Conservation (phyloP, 2,329 filamentous ascomycete genomes). For the Cryphonectria nitschkei region DNA sequence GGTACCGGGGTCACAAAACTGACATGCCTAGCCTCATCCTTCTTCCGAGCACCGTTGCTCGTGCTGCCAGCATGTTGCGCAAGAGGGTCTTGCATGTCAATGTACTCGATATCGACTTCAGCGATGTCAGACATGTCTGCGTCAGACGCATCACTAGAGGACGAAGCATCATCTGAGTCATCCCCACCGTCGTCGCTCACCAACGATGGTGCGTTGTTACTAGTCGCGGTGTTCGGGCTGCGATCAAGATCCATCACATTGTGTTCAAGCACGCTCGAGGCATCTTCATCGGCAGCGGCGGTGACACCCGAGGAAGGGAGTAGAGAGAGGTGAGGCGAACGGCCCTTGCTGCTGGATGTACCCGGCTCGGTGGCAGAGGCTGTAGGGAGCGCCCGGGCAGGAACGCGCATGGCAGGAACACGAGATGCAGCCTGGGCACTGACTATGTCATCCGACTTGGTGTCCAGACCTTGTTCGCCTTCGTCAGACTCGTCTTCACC, state of each 20-base stretch:
- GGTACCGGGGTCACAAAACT: constrained; percentile 57
- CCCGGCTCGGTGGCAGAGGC: constrained; percentile 50
- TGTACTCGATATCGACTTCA: constrained; percentile 64
- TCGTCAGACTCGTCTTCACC: constrained; percentile 60
- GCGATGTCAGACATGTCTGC: constrained; percentile 58
- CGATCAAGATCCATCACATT: constrained; percentile 59
- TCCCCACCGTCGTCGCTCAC: constrained; percentile 83
- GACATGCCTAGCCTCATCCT: constrained; percentile 59
- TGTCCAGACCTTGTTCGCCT: constrained; percentile 41
- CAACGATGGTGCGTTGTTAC: constrained; percentile 77
- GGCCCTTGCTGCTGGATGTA: constrained; percentile 62
- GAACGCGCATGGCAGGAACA: constrained; percentile 57
- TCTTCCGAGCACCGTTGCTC: constrained; percentile 49
- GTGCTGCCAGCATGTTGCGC: constrained; percentile 47
- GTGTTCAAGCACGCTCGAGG: constrained; percentile 48
- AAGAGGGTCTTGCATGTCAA: constrained; percentile 43
- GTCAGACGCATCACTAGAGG: constrained; percentile 59
- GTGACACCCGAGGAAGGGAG: constrained; percentile 30
- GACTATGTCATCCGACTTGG: constrained; percentile 31
- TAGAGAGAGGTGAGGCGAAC: constrained; percentile 45
- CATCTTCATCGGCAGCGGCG: constrained; percentile 31
- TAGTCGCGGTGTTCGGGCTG: constrained; percentile 70
- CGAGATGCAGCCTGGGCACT: constrained; percentile 37
- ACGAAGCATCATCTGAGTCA: constrained; percentile 69
- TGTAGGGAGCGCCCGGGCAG: constrained; percentile 60